phyloP scores from a whole-genome alignment of 352 stramenopile species.

The Albugo candida region DNA sequence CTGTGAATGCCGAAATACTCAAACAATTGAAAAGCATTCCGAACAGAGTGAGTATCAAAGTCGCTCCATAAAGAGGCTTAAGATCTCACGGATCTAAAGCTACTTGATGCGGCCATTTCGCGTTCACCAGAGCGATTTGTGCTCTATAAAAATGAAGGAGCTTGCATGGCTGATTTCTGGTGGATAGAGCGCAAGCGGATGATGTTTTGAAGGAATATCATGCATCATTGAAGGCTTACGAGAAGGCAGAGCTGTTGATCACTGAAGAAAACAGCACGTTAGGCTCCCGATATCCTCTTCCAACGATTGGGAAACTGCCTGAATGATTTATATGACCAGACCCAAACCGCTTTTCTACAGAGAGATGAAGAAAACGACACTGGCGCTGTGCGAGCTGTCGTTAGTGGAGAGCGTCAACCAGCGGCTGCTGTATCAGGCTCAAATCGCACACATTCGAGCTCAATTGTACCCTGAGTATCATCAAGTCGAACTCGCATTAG shows the following conservation, averaged over 20 bases:
- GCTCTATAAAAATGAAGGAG: too few relatives aligned
- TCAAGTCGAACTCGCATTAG: slow-evolving; percentile 23
- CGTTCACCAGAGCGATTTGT: too few relatives aligned
- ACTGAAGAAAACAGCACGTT: slow-evolving; percentile 8
- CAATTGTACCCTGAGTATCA: slow-evolving; percentile 25
- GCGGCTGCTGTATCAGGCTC: slow-evolving; percentile 31
- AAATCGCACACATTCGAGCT: slow-evolving; percentile 35
- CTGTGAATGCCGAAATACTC: too few relatives aligned
- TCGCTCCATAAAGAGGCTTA: too few relatives aligned
- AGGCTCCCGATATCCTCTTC: too few relatives aligned
- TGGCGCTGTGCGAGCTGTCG: slow-evolving; percentile 34
- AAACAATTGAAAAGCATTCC: too few relatives aligned
- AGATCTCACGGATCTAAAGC: too few relatives aligned
- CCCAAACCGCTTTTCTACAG: slow-evolving; percentile 28
- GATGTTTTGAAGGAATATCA: slow-evolving; percentile 28
- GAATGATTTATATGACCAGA: slow-evolving; percentile 25
- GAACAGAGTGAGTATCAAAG: too few relatives aligned
- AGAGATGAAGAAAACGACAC: too few relatives aligned
- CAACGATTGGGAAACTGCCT: slow-evolving; percentile 17
- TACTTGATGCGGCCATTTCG: too few relatives aligned
- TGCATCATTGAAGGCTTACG: slow-evolving; percentile 42
- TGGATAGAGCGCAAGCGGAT: slow-evolving; percentile 39
- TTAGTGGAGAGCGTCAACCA: slow-evolving; percentile 25
- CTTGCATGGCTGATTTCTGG: slow-evolving; percentile 40
- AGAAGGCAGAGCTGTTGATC: slow-evolving; percentile 30